Base-by-base conservation (phyloP, 495 filamentous ascomycete genomes). In the Tuber indicum region DNA sequence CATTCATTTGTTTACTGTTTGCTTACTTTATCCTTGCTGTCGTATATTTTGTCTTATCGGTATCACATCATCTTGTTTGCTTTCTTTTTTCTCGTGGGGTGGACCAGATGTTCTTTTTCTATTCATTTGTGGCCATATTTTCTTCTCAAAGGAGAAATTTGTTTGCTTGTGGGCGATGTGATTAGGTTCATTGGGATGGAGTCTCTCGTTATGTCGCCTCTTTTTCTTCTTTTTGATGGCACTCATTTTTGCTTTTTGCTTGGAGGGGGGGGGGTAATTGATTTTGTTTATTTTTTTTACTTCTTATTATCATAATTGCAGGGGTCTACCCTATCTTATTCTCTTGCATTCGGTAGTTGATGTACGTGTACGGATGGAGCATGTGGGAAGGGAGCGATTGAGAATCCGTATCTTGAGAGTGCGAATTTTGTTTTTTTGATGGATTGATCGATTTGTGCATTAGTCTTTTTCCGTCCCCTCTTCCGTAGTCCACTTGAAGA, bases 131-230 rank as follows among this genome's bases (percentile, higher is more conserved):
- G 58, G 58, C 58, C n/a, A 32, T 66, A 32, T 66, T 66, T 66
- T 32, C 58, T 66, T 32, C 47, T 21, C 19, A 17, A 32, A 32
- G n/a, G 26, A 21, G 26, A 21, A 52, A 32, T 73, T 78, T 42
- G 3, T 74, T 39, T 73, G 74, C 71, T 32, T 74, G 77, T 62
- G 39, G 46, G 72, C 58, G 52, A 49, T 69, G 70, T 76, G 72
- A 45, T 52, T 44, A 46, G 70, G 78, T 73, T 80, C 77, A 80
- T 80, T 79, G 77, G 78, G 78, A 80, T 80, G 78, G 78, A 80
- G 78, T 80, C 76, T 26, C 42, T 78, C 76, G 7, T 58, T 76
- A 76, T 75, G 49, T 36, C 36, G 41, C 70, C 23, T 70, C 26
- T 71, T 62, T 39, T 46, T 44, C 26, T 21, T 77, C 39, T 46